Conservation (phyloP, 257 asterid species). For the Paulownia fortunei region DNA sequence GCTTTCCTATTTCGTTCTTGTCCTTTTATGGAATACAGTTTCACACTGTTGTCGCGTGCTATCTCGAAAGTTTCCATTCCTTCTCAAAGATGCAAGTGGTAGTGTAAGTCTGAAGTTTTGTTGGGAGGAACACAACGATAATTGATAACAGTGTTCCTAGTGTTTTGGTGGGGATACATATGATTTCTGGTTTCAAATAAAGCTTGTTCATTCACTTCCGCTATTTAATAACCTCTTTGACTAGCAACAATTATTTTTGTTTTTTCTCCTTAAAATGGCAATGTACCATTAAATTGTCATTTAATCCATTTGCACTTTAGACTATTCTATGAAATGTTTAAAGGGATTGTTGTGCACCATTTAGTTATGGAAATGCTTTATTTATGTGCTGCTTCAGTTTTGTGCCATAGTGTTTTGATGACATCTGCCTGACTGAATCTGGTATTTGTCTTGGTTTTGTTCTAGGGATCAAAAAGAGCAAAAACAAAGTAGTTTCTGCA, state of each 20-base stretch:
- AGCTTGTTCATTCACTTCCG: neutral
- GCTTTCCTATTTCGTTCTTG: conserved; percentile 4
- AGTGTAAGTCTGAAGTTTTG: neutral
- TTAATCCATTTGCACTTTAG: neutral
- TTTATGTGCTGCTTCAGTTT: neutral
- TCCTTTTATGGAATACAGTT: neutral
- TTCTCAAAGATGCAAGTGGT: neutral
- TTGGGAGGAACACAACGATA: neutral
- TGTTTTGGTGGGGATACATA: neutral
- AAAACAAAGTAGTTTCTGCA: conserved; percentile 39
- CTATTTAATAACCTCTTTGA: neutral
- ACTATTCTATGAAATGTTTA: neutral
- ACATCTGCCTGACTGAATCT: conserved; percentile 11
- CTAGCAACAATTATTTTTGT: neutral
- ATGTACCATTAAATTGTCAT: neutral
- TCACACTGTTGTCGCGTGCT: neutral
- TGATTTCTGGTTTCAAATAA: neutral
- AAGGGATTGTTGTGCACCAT: neutral
- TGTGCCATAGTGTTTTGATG: neutral
- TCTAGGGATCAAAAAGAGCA: conserved; percentile 45
- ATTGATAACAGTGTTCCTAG: neutral
- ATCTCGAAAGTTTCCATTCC: neutral
- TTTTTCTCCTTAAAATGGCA: neutral
- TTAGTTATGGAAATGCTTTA: neutral
- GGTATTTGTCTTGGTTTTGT: conserved; percentile 14